Percentiles rank a stretch among this genome's conserved stretches.
Conservation (phyloP, 176 grass and related monocot genomes). For the Aegilops sharonensis region DNA sequence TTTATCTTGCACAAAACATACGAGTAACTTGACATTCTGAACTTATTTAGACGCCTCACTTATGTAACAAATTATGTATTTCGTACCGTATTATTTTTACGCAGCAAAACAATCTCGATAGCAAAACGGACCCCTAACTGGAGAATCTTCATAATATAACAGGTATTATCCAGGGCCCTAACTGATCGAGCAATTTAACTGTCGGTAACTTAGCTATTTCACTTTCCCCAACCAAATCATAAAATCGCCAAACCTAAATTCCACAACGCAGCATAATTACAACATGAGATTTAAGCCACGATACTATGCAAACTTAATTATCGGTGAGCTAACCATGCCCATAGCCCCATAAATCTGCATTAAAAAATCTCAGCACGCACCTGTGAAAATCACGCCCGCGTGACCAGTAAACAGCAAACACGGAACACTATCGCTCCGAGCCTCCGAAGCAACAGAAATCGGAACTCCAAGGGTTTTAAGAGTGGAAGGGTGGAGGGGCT, state of each 20-base stretch:
- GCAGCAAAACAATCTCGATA: background rate
- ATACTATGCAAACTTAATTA: background rate
- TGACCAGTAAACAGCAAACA: background rate
- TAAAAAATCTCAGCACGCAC: background rate
- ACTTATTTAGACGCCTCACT: background rate
- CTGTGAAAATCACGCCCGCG: too few species aligned
- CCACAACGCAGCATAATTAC: background rate
- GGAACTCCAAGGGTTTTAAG: background rate
- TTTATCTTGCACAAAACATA: background rate
- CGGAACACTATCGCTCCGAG: background rate
- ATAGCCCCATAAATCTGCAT: background rate
- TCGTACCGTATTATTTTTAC: background rate
- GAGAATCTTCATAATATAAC: background rate
- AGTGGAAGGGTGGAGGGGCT: background rate
- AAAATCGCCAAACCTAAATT: background rate
- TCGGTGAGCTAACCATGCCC: background rate
- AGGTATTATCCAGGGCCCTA: background rate
- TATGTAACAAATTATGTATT: background rate
- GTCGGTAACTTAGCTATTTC: background rate
- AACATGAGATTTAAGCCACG: background rate
- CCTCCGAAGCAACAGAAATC: slow-evolving; percentile 1
- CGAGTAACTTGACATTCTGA: background rate
- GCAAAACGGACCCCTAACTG: background rate
- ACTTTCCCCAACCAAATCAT: background rate
- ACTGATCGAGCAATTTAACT: background rate